phyloP scores from a whole-genome alignment of 2,329 filamentous ascomycete species.

The Colletotrichum navitas region DNA sequence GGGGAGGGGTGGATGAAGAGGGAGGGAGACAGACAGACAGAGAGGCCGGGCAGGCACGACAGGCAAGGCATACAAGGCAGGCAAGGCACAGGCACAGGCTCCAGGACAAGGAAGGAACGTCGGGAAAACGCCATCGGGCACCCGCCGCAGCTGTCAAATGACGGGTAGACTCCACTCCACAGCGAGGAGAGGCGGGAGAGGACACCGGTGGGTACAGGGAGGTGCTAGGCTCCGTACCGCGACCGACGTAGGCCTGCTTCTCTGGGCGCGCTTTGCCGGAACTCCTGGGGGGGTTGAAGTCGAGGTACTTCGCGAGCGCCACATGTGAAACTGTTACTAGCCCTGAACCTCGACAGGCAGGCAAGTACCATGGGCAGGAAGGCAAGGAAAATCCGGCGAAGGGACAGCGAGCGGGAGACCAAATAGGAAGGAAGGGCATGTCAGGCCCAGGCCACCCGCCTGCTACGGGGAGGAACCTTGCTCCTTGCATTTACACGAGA shows the following conservation, averaged over 20 bases:
- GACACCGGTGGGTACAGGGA: not conserved
- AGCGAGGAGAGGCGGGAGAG: not conserved
- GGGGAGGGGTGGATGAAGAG: not conserved
- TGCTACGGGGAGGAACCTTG: constrained; percentile 23
- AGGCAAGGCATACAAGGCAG: not conserved
- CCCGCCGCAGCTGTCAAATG: constrained; percentile 40
- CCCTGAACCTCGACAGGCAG: not conserved
- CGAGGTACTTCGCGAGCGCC: not conserved
- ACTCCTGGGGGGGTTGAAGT: not conserved
- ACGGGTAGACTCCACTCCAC: constrained; percentile 39
- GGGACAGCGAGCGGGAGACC: not conserved
- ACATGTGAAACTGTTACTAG: constrained; percentile 23
- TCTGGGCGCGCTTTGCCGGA: no score
- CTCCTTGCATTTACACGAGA: constrained; percentile 30
- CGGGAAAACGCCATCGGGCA: constrained; percentile 40
- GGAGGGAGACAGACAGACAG: not conserved
- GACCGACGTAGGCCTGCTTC: not conserved
- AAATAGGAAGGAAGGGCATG: not conserved
- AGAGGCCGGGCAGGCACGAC: not conserved
- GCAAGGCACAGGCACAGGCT: not conserved
- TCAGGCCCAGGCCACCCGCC: constrained; percentile 7
- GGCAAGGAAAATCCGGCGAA: not conserved
- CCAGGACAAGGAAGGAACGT: constrained; percentile 12
- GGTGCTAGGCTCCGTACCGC: not conserved
- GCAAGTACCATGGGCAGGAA: not conserved